Evolutionary conservation across 306 rosid species (phyloP), one percentile per base, ranked within the genome.

Genomic region (Comarum palustre): DNA sequence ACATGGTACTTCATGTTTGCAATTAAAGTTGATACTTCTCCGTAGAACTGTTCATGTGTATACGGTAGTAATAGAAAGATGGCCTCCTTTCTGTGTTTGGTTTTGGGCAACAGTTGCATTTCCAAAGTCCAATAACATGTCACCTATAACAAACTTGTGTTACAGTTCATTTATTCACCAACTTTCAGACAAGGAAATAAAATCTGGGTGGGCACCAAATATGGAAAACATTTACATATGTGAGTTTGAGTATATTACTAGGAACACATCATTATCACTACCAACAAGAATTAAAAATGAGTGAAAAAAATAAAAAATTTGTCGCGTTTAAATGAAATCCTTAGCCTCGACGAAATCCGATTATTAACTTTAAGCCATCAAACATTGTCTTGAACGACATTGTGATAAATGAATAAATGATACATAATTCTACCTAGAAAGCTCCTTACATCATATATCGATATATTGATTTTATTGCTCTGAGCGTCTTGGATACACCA

Each of bases 81-180:
- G 46, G 2, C 15, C 46, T 8, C 46, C 27, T 36, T 31, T 63
- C 16, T 63, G 29, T 63, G 27, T 63, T 14, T 61, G n/a, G 2
- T 7, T 31, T 58, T 58, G 66, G 42, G 66, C 66, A 61, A 61
- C 63, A 58, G 63, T 14, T 27, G 63, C 63, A 58, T 58, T 58
- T 31, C 66, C 41, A 60, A 31, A 31, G 66, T 60, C 41, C 41
- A 59, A 29, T 59, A 29, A 34, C 62, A 55, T 59, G 39, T 31
- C 22, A 2, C 11, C 17, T 59, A 15, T 31, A 14, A 59, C 66
- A 29, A 59, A 29, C 39, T 59, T 14, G 15, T 27, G 20, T 59
- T 24, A 34, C 61, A 58, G 8, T 12, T 27, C 64, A 24, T 58
- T 58, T 58, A 27, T 67, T 22, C 57, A 27, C 32, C 32, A 54